Evolutionary conservation across 2,329 filamentous ascomycete genomes (phyloP).

Genomic region (Emericellopsis cladophorae): DNA sequence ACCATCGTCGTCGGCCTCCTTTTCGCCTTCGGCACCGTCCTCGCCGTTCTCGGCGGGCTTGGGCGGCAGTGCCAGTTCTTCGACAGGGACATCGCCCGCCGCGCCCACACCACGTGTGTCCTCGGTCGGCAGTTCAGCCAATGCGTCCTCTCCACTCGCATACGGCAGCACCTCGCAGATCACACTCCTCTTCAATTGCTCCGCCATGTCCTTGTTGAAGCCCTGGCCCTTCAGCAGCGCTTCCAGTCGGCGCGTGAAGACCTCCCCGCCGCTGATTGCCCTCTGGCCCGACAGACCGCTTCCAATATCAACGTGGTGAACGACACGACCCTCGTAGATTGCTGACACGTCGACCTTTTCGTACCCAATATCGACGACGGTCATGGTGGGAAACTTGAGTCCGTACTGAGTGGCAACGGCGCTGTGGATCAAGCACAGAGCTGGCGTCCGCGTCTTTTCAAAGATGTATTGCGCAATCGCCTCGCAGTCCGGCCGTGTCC

Average conservation of each 20-base stretch:
- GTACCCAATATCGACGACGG: slow-evolving; percentile 81
- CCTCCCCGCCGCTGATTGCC: slow-evolving; percentile 66
- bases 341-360: slow-evolving; percentile 90
- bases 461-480: slow-evolving; percentile 88
- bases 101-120: slow-evolving; percentile 15
- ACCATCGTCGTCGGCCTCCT: slow-evolving; percentile 47
- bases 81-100: slow-evolving; percentile 9
- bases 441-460: slow-evolving; percentile 91
- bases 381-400: slow-evolving; percentile 60
- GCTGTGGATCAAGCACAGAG: slow-evolving; percentile 81
- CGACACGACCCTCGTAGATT: slow-evolving; percentile 67
- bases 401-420: slow-evolving; percentile 82
- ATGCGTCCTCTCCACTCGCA: slow-evolving; percentile 25
- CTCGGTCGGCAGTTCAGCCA: slow-evolving; percentile 37
- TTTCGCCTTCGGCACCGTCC: slow-evolving; percentile 19
- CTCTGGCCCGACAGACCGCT: slow-evolving; percentile 17
- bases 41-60: slow-evolving; percentile 21
- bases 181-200: slow-evolving; percentile 54
- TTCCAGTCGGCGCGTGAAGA: slow-evolving; percentile 64
- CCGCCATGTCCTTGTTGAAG: slow-evolving; percentile 54
- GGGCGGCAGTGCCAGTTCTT: slow-evolving; percentile 16
- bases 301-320: slow-evolving; percentile 52
- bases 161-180: slow-evolving; percentile 57
- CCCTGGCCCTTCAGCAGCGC: slow-evolving; percentile 49
- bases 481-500: slow-evolving; percentile 81